Evolutionary conservation across 192 early-diverging fungal species (phyloP).

Genomic region (Thamnidium elegans): DNA sequence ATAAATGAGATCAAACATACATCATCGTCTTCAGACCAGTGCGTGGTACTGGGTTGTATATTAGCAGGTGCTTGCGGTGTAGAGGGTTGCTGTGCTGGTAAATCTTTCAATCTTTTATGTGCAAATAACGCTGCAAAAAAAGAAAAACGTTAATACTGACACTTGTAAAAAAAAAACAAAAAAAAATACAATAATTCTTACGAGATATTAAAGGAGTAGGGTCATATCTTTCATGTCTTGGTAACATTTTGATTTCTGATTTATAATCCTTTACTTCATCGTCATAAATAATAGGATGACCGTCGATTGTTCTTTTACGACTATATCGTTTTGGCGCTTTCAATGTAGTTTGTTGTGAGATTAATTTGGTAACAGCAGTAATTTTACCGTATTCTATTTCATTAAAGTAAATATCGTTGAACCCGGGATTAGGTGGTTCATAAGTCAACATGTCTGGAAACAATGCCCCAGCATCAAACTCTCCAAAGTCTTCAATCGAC

Average conservation of each 20-base stretch:
- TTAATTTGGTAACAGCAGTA: constrained; percentile 45
- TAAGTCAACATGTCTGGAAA: constrained; percentile 51
- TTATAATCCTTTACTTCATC: constrained; percentile 19
- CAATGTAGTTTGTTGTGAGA: constrained; percentile 16
- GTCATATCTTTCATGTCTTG: constrained; percentile 45
- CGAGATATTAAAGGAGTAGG: constrained; percentile 26
- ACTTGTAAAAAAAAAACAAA: not conserved
- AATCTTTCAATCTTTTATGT: constrained; percentile 43
- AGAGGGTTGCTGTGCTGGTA: constrained; percentile 42
- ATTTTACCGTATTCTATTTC: constrained; percentile 55
- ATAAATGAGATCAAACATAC: constrained; percentile 53
- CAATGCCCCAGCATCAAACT: constrained; percentile 40
- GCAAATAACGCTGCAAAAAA: constrained; percentile 34
- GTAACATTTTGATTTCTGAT: constrained; percentile 21
- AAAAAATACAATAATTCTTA: constrained; percentile 23
- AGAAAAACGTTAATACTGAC: not conserved
- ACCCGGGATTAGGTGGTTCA: constrained; percentile 51
- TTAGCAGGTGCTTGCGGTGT: constrained; percentile 35
- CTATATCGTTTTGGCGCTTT: constrained; percentile 11
- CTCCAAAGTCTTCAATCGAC: constrained; percentile 35
- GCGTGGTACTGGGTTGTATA: constrained; percentile 27
- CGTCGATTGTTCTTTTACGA: constrained; percentile 37
- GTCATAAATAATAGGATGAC: constrained; percentile 30
- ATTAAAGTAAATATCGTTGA: constrained; percentile 53
- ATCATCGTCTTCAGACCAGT: constrained; percentile 57